These are phyloP conservation scores for Vitis hybrid DNA, from an alignment of 177 flowering plant species.

Conservation along the genomic window DNA sequence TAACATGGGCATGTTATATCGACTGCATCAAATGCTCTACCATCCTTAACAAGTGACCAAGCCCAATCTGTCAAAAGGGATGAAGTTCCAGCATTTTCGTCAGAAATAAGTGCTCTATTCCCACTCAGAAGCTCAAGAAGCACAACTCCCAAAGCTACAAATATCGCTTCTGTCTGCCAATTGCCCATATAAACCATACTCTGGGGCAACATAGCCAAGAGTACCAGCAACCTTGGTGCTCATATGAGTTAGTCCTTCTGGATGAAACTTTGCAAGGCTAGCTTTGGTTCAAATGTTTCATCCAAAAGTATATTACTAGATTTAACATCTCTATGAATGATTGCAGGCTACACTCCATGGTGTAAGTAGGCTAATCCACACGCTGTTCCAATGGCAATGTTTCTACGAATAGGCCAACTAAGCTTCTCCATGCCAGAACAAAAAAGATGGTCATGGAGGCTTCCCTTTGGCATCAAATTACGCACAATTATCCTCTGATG, in stretches of 20 bases:
- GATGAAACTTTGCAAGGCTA: constrained; percentile 28
- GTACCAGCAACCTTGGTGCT: constrained; percentile 34
- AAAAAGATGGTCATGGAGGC: constrained; percentile 30
- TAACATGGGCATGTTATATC: constrained; percentile 16
- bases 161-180: constrained; percentile 23
- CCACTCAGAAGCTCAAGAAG: constrained; percentile 32
- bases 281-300: constrained; percentile 25
- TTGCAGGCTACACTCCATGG: constrained; percentile 24
- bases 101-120: constrained; percentile 16
- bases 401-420: constrained; percentile 22
- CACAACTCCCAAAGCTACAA: constrained; percentile 27
- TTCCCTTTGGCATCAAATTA: constrained; percentile 26
- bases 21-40: constrained; percentile 16
- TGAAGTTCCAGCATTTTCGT: background rate
- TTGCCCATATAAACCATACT: constrained; percentile 32
- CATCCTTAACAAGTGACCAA: constrained; percentile 22
- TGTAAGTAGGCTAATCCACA: constrained; percentile 27
- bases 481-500: constrained; percentile 25
- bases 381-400: constrained; percentile 25
- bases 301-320: constrained; percentile 32
- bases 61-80: constrained; percentile 25
- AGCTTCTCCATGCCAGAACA: constrained; percentile 9
- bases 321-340: constrained; percentile 30
- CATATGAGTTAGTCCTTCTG: constrained; percentile 20
- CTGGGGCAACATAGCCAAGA: constrained; percentile 36